Percentiles rank a stretch among this genome's conserved stretches.
Conservation (phyloP, 129 eudicot genomes). For the Artemisia tridentata region DNA sequence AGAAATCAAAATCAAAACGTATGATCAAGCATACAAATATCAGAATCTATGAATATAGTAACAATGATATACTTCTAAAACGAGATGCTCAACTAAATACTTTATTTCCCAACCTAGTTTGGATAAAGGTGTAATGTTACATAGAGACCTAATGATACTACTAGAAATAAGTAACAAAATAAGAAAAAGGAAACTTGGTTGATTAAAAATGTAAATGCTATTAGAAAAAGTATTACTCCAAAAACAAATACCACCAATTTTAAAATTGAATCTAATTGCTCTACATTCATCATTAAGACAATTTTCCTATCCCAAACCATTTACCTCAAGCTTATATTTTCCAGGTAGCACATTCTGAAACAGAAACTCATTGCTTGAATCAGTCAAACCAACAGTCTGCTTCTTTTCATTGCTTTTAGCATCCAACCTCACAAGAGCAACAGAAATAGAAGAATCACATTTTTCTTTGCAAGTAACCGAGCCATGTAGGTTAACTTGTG, state of each 20-base stretch:
- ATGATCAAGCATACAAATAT: too few relatives aligned
- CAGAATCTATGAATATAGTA: neutral
- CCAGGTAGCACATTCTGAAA: slow-evolving; percentile 90
- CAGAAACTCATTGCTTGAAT: slow-evolving; percentile 58
- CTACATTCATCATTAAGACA: slow-evolving; percentile 14
- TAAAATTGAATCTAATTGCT: neutral
- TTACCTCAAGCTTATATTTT: slow-evolving; percentile 84
- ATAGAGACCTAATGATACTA: neutral
- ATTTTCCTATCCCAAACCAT: slow-evolving; percentile 1
- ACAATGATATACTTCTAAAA: slow-evolving; percentile 8
- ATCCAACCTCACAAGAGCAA: slow-evolving; percentile 63
- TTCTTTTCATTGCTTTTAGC: slow-evolving; percentile 52
- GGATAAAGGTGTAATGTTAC: slow-evolving; percentile 7
- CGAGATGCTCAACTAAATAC: slow-evolving; percentile 6
- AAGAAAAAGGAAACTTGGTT: neutral
- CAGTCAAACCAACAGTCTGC: slow-evolving; percentile 49
- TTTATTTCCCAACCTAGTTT: neutral
- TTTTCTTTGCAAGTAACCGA: slow-evolving; percentile 82
- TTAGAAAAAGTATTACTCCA: too few relatives aligned
- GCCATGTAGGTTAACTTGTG: slow-evolving; percentile 80
- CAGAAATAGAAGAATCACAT: slow-evolving; percentile 75
- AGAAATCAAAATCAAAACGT: slow-evolving; percentile 17
- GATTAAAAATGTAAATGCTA: too few relatives aligned
- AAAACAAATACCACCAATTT: too few relatives aligned
- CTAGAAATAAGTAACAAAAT: neutral